Conservation (phyloP, 768 basidiomycete species). For the Filobasidium wieringae region DNA sequence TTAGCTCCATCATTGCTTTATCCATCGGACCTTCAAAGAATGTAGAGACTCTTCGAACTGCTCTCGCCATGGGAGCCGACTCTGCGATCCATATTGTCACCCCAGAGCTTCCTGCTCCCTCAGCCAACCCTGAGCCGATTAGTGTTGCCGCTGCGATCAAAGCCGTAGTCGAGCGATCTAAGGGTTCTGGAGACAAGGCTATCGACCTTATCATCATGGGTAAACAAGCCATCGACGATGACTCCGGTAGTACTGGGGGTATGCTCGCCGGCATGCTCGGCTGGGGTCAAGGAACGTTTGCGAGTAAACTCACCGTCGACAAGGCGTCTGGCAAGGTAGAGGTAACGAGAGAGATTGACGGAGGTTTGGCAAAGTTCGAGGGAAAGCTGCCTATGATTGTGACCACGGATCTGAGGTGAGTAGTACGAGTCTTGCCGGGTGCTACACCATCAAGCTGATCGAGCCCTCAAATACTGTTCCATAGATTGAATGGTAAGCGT, state of each 20-base stretch:
- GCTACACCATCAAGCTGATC: too few species aligned
- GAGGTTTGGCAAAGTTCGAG: constrained; percentile 72
- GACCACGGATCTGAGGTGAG: constrained; percentile 83
- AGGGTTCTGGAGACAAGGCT: constrained; percentile 39
- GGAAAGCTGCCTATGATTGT: constrained; percentile 71
- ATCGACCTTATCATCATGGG: constrained; percentile 88
- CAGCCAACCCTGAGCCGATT: constrained; percentile 62
- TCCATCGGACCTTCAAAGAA: constrained; percentile 91
- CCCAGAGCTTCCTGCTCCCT: constrained; percentile 52
- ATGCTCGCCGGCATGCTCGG: constrained; percentile 88
- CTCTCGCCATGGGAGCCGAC: constrained; percentile 96
- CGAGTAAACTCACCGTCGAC: constrained; percentile 67
- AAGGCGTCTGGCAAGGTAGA: constrained; percentile 51
- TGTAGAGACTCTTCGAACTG: constrained; percentile 80
- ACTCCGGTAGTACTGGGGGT: constrained; percentile 87
- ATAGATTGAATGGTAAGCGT: constrained; percentile 58
- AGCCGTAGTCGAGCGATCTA: constrained; percentile 56
- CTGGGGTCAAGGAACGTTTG: constrained; percentile 92
- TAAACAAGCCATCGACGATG: constrained; percentile 97
- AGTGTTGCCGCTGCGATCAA: constrained; percentile 75
- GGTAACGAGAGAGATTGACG: constrained; percentile 86
- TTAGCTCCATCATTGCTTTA: constrained; percentile 79
- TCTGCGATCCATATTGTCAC: constrained; percentile 78
- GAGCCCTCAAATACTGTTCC: constrained; percentile 1
- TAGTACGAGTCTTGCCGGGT: constrained; percentile 3